Percentiles rank a stretch among this genome's conserved stretches.
Evolutionary conservation across 176 grass and related monocot genomes (phyloP).

Genomic region (Bolboschoenus planiculmis): DNA sequence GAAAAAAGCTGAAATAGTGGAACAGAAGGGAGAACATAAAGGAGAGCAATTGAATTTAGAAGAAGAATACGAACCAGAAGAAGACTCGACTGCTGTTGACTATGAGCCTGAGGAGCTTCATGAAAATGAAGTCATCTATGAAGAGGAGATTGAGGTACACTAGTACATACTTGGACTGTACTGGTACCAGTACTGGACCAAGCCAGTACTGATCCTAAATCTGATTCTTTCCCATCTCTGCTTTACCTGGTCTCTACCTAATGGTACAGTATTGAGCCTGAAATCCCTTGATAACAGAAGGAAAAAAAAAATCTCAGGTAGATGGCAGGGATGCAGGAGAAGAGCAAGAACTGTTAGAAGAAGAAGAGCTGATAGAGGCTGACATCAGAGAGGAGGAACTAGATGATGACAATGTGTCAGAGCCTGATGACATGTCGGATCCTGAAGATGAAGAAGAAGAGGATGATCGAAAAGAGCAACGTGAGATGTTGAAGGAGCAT

Average conservation of each 20-base stretch:
- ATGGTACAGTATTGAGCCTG: neutral
- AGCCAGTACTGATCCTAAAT: neutral
- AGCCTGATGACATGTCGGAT: neutral
- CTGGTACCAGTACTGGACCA: neutral
- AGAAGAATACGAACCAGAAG: conserved; percentile 17
- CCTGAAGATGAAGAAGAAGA: conserved; percentile 31
- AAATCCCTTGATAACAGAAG: neutral
- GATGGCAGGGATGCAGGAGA: neutral
- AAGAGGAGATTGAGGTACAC: conserved; percentile 19
- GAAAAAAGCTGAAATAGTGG: neutral
- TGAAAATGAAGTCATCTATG: conserved; percentile 10
- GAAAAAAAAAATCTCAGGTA: conserved; percentile 5
- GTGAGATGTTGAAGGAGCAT: conserved; percentile 48
- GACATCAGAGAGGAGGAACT: neutral
- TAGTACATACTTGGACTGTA: neutral
- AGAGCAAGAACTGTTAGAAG: neutral
- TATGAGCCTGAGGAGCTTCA: conserved; percentile 21
- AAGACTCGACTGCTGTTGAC: conserved; percentile 18
- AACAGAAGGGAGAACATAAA: neutral
- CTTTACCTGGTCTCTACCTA: neutral
- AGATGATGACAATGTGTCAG: conserved; percentile 8
- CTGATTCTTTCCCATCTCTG: neutral
- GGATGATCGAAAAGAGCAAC: conserved; percentile 39
- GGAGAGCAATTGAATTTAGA: neutral
- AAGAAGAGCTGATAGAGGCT: conserved; percentile 15